Evolutionary conservation across 805 yeast species (phyloP).

Genomic region (Yamadazyma paraphyllophila): DNA sequence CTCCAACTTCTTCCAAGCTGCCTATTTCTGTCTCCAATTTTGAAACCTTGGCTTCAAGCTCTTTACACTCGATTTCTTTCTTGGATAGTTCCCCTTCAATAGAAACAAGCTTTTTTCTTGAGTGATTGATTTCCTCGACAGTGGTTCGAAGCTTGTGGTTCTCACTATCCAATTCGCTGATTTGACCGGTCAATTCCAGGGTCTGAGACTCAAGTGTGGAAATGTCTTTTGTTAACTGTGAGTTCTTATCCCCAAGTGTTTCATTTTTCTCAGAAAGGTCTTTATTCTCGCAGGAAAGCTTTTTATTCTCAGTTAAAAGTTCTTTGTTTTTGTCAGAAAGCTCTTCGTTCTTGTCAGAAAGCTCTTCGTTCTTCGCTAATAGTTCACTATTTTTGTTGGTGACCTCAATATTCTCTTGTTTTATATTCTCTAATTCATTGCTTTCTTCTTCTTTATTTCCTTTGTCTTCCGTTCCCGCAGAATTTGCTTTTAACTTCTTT

Average conservation of each 20-base stretch:
- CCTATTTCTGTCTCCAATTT: conserved; percentile 7
- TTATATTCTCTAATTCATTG: too few species aligned
- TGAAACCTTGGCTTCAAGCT: conserved; percentile 3
- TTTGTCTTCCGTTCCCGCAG: neutral
- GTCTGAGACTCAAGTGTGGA: neutral
- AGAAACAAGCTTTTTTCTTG: neutral
- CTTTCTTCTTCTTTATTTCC: neutral
- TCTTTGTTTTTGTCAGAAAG: neutral
- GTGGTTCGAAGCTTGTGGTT: conserved; percentile 1
- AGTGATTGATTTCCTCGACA: neutral
- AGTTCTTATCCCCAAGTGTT: neutral
- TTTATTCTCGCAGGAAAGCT: neutral
- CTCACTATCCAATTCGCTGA: neutral
- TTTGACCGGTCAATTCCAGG: neutral
- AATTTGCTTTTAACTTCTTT: conserved; percentile 5
- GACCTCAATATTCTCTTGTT: neutral
- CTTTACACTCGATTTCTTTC: neutral
- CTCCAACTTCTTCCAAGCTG: conserved; percentile 4
- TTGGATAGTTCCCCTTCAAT: conserved; percentile 1
- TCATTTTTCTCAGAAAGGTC: neutral
- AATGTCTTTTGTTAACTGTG: neutral
- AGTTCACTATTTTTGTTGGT: conserved; percentile 1
- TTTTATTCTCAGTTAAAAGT: neutral
- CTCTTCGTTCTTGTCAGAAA: neutral
- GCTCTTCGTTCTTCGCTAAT: neutral